These are phyloP conservation scores for Penicillium verrucosum DNA, from an alignment of 2,329 filamentous ascomycete species.

Conservation along the genomic window DNA sequence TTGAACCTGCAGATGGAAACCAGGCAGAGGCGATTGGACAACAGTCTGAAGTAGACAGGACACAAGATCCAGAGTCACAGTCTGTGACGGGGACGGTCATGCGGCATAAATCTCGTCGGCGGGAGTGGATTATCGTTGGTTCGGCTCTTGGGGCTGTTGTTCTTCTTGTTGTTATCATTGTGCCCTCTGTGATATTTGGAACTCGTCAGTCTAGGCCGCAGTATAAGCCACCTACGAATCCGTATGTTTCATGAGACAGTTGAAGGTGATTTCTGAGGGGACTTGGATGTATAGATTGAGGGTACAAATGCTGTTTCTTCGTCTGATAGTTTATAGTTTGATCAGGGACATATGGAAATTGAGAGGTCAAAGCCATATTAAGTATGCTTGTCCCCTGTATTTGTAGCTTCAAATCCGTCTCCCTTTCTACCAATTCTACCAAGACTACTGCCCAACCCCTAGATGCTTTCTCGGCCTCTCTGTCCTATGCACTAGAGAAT, in stretches of 20 bases:
- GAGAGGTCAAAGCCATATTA: not conserved
- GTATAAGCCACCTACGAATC: not conserved
- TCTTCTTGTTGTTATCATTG: constrained; percentile 8
- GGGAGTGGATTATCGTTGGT: constrained; percentile 4
- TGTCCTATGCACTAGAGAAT: no score
- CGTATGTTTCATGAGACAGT: not conserved
- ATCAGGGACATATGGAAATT: not conserved
- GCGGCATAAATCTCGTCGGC: not conserved
- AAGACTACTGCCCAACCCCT: no score
- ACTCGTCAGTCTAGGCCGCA: constrained; percentile 1
- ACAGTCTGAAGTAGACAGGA: not conserved
- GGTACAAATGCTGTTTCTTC: not conserved
- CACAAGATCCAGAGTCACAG: not conserved
- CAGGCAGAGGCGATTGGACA: not conserved
- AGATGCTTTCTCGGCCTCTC: no score
- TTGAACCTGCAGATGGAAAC: not conserved
- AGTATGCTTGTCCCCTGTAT: not conserved
- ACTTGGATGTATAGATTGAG: not conserved
- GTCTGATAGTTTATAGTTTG: not conserved
- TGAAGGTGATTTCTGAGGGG: not conserved
- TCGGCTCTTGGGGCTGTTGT: not conserved
- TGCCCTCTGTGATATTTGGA: constrained; percentile 6
- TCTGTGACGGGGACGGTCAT: constrained; percentile 4
- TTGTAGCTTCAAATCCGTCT: no score
- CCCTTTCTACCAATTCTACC: no score